Evolutionary conservation across 352 stramenopile genomes (phyloP), one percentile per base, ranked within the genome.

Genomic region (Aphanomyces astaci): DNA sequence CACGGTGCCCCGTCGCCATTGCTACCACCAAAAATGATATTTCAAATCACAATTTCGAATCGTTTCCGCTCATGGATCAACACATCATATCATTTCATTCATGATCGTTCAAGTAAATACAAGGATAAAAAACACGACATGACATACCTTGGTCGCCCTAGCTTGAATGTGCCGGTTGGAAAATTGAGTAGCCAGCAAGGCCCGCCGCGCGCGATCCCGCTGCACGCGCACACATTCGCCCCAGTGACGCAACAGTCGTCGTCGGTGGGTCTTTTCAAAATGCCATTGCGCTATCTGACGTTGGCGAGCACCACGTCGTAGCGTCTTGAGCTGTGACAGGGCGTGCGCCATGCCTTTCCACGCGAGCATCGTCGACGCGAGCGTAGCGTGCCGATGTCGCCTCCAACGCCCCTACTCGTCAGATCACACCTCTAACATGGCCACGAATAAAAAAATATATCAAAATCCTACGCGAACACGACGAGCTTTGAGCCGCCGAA

Each of bases 391-490:
- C 4, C 45, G 62, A 11, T 68, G 28, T 3, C 62, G 46, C 11
- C 10, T n/a, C 62, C 62, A 68, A 19, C 62, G 62, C 4, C 40
- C 48, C 62, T 68, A 66, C 4, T 7, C 17, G 13, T 32, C 43
- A 60, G 10, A 45, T n/a, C n/a, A n/a, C n/a, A n/a, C n/a, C n/a
- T n/a, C n/a, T n/a, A n/a, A n/a, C n/a, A n/a, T n/a, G n/a, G n/a
- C n/a, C n/a, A n/a, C n/a, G n/a, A n/a, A n/a, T n/a, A n/a, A n/a
- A n/a, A n/a, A n/a, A n/a, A n/a, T n/a, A n/a, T n/a, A n/a, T n/a
- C n/a, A n/a, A n/a, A n/a, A n/a, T n/a, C n/a, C n/a, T 68, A 68
- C 62, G 3, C 62, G 62, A 59, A 68, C 62, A 4, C 62, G 62
- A 24, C 33, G 31, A 51, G 40, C 62, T 22, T 59, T 40, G n/a